These are phyloP conservation scores for Gaeumannomyces tritici DNA, from an alignment of 2,329 filamentous ascomycete species.

Conservation along the genomic window DNA sequence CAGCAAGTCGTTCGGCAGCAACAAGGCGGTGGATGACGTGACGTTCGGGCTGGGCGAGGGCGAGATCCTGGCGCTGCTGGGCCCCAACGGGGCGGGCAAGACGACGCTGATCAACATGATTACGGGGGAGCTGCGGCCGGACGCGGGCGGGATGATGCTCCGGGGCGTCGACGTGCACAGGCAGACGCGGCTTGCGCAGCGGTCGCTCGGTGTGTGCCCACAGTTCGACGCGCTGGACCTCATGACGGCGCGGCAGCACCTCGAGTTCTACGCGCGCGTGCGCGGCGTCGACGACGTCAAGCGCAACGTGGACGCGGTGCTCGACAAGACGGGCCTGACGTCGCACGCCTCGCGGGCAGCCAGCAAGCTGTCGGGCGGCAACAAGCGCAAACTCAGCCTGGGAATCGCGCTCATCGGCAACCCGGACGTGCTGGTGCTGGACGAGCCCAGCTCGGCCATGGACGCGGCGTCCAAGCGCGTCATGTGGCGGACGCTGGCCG, in stretches of 20 bases:
- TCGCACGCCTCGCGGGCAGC: conserved; percentile 68
- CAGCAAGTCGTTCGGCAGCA: conserved; percentile 67
- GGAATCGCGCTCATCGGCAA: conserved; percentile 92
- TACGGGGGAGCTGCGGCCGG: conserved; percentile 68
- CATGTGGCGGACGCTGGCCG: conserved; percentile 81
- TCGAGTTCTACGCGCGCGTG: conserved; percentile 78
- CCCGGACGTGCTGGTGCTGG: conserved; percentile 74
- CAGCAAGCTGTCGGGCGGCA: conserved; percentile 73
- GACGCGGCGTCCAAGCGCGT: conserved; percentile 84
- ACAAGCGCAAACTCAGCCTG: conserved; percentile 81
- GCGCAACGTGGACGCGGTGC: conserved; percentile 67
- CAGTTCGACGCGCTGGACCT: conserved; percentile 82
- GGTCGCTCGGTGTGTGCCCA: conserved; percentile 81
- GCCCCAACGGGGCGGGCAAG: conserved; percentile 87
- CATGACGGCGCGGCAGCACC: conserved; percentile 82
- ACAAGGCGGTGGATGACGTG: conserved; percentile 75
- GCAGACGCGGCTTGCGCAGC: conserved; percentile 61
- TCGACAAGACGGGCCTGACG: conserved; percentile 67
- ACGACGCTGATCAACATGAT: conserved; percentile 84
- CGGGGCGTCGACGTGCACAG: conserved; percentile 65
- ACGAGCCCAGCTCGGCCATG: conserved; percentile 82
- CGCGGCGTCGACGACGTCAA: conserved; percentile 67
- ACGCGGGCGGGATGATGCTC: conserved; percentile 68
- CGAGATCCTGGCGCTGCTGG: conserved; percentile 81
- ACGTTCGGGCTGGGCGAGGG: conserved; percentile 72